Conservation (phyloP, 345 rosid genomes). For the Syzygium aromaticum region DNA sequence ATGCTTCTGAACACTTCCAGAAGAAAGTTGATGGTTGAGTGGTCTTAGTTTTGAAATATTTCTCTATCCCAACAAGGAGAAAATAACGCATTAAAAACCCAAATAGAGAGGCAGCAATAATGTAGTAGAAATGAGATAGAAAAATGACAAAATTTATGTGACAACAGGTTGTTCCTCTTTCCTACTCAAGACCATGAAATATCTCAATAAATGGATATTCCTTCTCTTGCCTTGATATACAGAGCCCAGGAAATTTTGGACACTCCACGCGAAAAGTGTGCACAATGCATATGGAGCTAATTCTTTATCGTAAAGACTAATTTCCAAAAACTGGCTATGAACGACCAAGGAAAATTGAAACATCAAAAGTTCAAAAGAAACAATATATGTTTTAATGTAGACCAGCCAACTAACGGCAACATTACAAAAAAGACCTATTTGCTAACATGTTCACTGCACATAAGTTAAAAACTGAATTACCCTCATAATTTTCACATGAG, state of each 20-base stretch:
- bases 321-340: background rate
- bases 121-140: background rate
- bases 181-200: conserved; percentile 83
- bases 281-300: background rate
- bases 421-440: background rate
- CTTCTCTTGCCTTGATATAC: conserved; percentile 72
- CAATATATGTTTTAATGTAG: background rate
- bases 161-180: conserved; percentile 7
- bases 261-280: conserved; percentile 74
- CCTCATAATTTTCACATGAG: conserved; percentile 72
- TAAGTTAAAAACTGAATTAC: conserved; percentile 31
- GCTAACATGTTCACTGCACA: background rate
- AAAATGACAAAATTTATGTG: background rate
- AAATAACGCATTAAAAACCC: background rate
- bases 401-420: background rate
- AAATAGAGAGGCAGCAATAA: background rate
- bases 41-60: background rate
- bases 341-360: background rate
- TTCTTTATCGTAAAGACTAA: conserved; percentile 2
- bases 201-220: conserved; percentile 93
- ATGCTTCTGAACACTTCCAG: background rate
- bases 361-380: background rate
- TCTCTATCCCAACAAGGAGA: background rate
- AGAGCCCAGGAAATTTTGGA: conserved; percentile 95
- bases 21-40: background rate